These are phyloP conservation scores for Fragilaria radians DNA, from an alignment of 108 stramenopile species.

Conservation along the genomic window DNA sequence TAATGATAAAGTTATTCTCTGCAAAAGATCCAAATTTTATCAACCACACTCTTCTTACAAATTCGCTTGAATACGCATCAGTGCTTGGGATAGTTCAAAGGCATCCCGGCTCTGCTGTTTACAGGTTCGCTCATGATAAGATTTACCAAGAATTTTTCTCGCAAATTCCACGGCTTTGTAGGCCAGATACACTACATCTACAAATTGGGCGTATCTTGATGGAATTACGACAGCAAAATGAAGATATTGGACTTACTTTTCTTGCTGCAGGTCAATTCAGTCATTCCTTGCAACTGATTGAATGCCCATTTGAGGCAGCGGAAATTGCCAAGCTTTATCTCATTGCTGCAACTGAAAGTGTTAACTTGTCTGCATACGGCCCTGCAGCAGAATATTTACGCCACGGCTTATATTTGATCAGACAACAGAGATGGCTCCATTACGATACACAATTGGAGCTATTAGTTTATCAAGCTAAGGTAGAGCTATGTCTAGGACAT, in stretches of 20 bases:
- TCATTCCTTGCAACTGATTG: constrained; percentile 8
- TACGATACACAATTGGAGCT: constrained; percentile 33
- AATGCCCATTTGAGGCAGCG: background rate
- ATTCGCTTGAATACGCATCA: background rate
- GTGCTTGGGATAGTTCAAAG: background rate
- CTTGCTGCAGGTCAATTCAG: constrained; percentile 34
- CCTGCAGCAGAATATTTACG: constrained; percentile 27
- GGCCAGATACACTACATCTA: constrained; percentile 11
- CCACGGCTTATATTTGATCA: constrained; percentile 14
- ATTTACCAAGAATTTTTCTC: constrained; percentile 27
- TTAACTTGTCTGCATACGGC: constrained; percentile 25
- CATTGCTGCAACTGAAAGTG: constrained; percentile 25
- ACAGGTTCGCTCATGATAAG: constrained; percentile 36
- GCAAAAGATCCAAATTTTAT: background rate
- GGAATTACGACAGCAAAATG: constrained; percentile 9
- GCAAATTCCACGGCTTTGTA: constrained; percentile 10
- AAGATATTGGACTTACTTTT: constrained; percentile 27
- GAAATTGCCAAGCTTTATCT: constrained; percentile 16
- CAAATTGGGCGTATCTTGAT: constrained; percentile 19
- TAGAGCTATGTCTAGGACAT: constrained; percentile 9
- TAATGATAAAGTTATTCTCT: constrained; percentile 14
- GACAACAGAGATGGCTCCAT: constrained; percentile 12
- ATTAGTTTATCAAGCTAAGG: constrained; percentile 15
- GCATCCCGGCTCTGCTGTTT: background rate
- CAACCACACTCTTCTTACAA: background rate